phyloP scores from a whole-genome alignment of 768 basidiomycete genomes.

The Arthromyces matolae region DNA sequence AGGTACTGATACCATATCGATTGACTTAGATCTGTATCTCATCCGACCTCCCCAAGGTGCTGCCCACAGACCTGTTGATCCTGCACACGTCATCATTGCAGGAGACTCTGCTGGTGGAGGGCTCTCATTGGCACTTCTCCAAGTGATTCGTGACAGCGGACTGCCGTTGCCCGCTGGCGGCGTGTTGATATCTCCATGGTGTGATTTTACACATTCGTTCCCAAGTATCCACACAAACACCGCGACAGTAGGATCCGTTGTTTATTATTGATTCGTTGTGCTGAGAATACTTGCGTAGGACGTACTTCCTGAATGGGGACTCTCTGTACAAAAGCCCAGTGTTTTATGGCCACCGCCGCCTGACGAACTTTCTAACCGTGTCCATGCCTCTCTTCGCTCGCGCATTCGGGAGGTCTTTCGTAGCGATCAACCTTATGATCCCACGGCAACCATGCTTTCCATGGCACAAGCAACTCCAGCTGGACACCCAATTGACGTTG shows the following conservation, averaged over 20 bases:
- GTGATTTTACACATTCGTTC: constrained; percentile 89
- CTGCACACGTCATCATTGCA: constrained; percentile 76
- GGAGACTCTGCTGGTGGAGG: constrained; percentile 96
- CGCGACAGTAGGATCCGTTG: constrained; percentile 52
- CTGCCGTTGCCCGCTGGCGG: constrained; percentile 85
- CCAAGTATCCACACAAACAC: constrained; percentile 85
- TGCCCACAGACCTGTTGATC: constrained; percentile 74
- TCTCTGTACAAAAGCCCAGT: constrained; percentile 77
- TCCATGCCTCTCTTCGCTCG: constrained; percentile 56
- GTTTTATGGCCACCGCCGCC: constrained; percentile 75
- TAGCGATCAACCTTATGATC: constrained; percentile 22
- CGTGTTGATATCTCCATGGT: constrained; percentile 91
- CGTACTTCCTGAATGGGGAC: constrained; percentile 70
- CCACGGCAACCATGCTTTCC: constrained; percentile 18
- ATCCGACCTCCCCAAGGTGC: constrained; percentile 82
- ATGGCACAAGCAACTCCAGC: constrained; percentile 22
- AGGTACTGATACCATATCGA: neutral
- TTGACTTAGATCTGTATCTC: constrained; percentile 69
- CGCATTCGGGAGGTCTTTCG: constrained; percentile 58
- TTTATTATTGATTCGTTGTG: neutral
- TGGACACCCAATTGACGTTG: constrained; percentile 42
- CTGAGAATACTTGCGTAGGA: constrained; percentile 44
- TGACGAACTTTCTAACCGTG: constrained; percentile 53
- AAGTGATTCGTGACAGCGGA: constrained; percentile 80
- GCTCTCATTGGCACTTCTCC: constrained; percentile 75